These are phyloP conservation scores for Penicillium bovifimosum DNA, from an alignment of 495 filamentous ascomycete species.

Conservation along the genomic window DNA sequence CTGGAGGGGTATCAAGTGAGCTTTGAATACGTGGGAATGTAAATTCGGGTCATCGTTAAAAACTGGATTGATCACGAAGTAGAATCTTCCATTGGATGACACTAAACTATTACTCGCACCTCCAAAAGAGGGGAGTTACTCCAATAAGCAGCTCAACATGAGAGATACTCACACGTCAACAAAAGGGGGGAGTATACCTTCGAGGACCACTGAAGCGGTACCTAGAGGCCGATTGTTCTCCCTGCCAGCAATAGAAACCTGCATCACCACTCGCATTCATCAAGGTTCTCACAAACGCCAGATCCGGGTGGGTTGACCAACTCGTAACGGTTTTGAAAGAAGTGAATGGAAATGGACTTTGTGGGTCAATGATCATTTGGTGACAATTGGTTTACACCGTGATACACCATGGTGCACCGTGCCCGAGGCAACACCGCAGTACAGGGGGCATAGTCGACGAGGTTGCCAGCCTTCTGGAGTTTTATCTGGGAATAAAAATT, in stretches of 20 bases:
- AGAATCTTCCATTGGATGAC: neutral
- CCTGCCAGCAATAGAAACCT: constrained; percentile 1
- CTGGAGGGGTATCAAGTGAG: neutral
- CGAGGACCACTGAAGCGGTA: neutral
- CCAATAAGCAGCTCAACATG: neutral
- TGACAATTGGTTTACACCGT: no score
- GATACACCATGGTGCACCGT: no score
- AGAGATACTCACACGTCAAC: neutral
- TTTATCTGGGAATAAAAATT: no score
- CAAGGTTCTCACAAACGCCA: neutral
- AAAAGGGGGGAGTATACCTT: constrained; percentile 1
- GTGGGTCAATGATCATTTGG: neutral
- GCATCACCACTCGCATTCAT: neutral
- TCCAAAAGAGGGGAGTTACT: neutral
- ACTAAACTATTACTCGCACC: neutral
- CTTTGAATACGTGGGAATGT: neutral
- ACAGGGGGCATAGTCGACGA: no score
- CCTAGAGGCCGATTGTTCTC: constrained; percentile 1
- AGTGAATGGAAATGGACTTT: neutral
- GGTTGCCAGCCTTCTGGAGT: no score
- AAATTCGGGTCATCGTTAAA: neutral
- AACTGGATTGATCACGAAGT: neutral
- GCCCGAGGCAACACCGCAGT: no score
- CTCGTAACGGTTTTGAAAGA: neutral
- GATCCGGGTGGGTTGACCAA: neutral